Evolutionary conservation across 2,329 filamentous ascomycete genomes (phyloP), one percentile per base, ranked within the genome.

Genomic region (Epichloe sylvatica): DNA sequence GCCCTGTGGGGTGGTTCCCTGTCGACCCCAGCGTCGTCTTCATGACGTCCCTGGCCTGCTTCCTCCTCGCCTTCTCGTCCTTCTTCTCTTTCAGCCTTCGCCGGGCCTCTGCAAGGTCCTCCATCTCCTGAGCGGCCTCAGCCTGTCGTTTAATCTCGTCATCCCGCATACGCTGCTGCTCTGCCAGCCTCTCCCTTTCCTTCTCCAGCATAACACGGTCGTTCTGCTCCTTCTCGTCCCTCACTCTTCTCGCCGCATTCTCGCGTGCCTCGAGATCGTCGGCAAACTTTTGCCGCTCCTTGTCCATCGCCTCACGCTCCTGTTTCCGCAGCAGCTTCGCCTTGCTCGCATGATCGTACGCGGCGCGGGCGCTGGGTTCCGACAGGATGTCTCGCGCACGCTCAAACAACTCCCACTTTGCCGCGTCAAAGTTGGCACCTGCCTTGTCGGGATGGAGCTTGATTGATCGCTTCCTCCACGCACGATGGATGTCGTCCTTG

Each of bases 391-490:
- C 88, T 62, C 87, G 81, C n/a, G 88, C 90, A 53, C 85, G 84
- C 61, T 89, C 85, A 51, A 94, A 81, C 1, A 85, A 74, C 65
- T 95, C 86, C 72, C 94, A 97, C 60, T 85, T 86, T 50, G 83
- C 81, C 43, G 86, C 75, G 56, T 92, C 87, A 58, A 84, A 87
- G 37, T 75, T 70, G 47, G 78, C 80, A 54, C 82, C 78, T 49
- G 90, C 82, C 69, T 96, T 95, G 74, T 97, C 91, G 1, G 91
- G 91, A 65, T 97, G 91, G 71, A 90, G 88, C 61, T 87, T 88
- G n/a, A 95, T 73, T 3, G 88, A 88, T 33, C 83, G 82, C 59
- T 86, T 86, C 52, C 88, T 80, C 73, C 91, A 96, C 42, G 87
- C 88, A 56, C 84, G 81, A 55, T 86, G 83, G 59, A 94, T 83